Evolutionary conservation across 169 alveolate species (phyloP).

Genomic region (Eimeria brunetti): DNA sequence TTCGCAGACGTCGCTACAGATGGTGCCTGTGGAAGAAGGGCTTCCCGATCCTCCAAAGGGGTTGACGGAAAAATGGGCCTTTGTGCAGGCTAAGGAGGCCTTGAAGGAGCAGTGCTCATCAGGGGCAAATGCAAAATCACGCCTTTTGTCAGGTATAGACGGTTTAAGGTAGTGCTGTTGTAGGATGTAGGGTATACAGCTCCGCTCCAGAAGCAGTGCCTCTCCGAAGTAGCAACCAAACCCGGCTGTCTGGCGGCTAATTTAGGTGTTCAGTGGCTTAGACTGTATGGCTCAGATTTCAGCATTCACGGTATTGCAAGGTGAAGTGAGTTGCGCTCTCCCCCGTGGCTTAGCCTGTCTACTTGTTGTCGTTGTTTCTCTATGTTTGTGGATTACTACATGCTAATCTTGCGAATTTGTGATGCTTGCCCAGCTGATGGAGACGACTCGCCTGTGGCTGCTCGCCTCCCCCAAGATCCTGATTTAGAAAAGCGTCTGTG

Average conservation of each 20-base stretch:
- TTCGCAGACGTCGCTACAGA: conserved; percentile 23
- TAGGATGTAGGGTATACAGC: neutral
- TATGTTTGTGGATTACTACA: neutral
- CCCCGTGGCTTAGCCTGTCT: too few species aligned
- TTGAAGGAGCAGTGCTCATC: conserved; percentile 28
- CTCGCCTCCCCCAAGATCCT: conserved; percentile 32
- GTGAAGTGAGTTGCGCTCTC: neutral
- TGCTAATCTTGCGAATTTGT: neutral
- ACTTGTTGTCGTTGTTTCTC: neutral
- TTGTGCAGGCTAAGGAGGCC: conserved; percentile 31
- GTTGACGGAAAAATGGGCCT: neutral
- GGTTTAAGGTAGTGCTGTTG: neutral
- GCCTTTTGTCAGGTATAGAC: conserved; percentile 21
- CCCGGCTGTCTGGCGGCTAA: neutral
- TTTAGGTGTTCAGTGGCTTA: neutral
- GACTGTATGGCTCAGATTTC: neutral
- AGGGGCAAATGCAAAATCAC: neutral
- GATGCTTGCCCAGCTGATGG: neutral
- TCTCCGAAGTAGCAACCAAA: neutral
- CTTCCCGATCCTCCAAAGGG: conserved; percentile 25
- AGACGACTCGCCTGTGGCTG: conserved; percentile 33
- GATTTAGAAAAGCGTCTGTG: conserved; percentile 37
- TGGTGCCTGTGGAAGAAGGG: conserved; percentile 32
- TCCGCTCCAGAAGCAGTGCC: neutral
- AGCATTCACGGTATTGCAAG: neutral